Evolutionary conservation across 306 rosid genomes (phyloP).

Genomic region (Abrus pulchellus): DNA sequence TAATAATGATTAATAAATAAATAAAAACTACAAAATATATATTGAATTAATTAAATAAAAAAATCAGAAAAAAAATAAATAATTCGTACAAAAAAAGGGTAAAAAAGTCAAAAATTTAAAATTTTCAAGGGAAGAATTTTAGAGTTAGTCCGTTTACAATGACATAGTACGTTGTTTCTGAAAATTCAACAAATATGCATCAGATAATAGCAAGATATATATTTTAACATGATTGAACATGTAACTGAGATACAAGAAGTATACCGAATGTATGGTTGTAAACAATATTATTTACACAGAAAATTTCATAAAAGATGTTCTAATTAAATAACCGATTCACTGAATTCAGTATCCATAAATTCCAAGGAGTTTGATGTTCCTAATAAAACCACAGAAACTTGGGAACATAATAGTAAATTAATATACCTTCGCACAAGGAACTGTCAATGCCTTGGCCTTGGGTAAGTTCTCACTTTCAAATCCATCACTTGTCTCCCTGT

Average conservation of each 20-base stretch:
- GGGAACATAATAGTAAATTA: slow-evolving; percentile 13
- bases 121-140: too few species aligned
- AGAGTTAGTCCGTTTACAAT: background rate
- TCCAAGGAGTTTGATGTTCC: slow-evolving; percentile 13
- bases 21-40: too few species aligned
- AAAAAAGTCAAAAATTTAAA: too few species aligned
- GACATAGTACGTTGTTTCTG: slow-evolving; percentile 58
- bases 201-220: slow-evolving; percentile 43
- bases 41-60: too few species aligned
- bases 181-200: slow-evolving; percentile 45
- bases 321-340: background rate
- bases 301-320: slow-evolving; percentile 7
- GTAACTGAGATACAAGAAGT: background rate
- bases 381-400: slow-evolving; percentile 21
- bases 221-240: slow-evolving; percentile 5
- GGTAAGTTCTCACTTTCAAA: slow-evolving; percentile 37
- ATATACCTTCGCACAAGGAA: slow-evolving; percentile 70
- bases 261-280: background rate
- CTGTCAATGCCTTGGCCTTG: slow-evolving; percentile 61
- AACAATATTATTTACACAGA: too few species aligned
- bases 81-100: too few species aligned
- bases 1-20: too few species aligned
- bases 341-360: slow-evolving; percentile 6
- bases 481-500: slow-evolving; percentile 50
- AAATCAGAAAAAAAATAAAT: too few species aligned